A percentile compares a stretch with the other conserved stretches of the same genome.
Conservation (phyloP, 345 rosid genomes). For the Gossypium herbaceum region DNA sequence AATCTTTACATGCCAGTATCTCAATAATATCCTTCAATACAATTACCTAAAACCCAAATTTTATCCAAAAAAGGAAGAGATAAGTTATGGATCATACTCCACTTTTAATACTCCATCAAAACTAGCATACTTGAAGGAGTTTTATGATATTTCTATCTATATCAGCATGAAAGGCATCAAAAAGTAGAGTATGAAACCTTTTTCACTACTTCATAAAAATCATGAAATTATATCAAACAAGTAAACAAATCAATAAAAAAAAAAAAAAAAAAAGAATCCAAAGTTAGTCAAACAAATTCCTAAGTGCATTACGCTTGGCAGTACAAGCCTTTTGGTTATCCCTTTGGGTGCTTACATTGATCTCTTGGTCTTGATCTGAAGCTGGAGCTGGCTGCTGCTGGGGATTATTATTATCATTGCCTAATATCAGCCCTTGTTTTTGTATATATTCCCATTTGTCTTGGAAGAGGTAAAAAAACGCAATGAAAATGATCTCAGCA, state of each 20-base stretch:
- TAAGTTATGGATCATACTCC: neutral
- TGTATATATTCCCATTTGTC: conserved; percentile 79
- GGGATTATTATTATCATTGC: neutral
- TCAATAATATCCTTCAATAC: neutral
- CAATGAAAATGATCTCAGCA: conserved; percentile 51
- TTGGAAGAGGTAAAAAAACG: conserved; percentile 67
- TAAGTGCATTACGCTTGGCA: conserved; percentile 66
- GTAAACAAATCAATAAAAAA: neutral
- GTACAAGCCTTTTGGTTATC: conserved; percentile 39
- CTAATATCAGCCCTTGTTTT: conserved; percentile 44
- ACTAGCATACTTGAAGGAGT: neutral
- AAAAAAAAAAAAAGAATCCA: neutral
- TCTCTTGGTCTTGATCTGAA: conserved; percentile 12
- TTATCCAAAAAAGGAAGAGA: neutral
- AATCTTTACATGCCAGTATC: neutral
- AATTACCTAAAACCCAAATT: neutral
- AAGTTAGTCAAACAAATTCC: conserved; percentile 53
- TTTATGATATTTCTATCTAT: neutral
- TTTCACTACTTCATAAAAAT: conserved; percentile 3
- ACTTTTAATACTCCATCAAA: neutral
- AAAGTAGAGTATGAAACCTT: neutral
- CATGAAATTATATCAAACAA: neutral
- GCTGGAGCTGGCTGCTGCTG: conserved; percentile 24
- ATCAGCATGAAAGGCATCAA: conserved; percentile 1
- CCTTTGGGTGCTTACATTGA: conserved; percentile 16